These are phyloP conservation scores for Arabidopsis suecica DNA, from an alignment of 345 rosid genomes.

Conservation along the genomic window DNA sequence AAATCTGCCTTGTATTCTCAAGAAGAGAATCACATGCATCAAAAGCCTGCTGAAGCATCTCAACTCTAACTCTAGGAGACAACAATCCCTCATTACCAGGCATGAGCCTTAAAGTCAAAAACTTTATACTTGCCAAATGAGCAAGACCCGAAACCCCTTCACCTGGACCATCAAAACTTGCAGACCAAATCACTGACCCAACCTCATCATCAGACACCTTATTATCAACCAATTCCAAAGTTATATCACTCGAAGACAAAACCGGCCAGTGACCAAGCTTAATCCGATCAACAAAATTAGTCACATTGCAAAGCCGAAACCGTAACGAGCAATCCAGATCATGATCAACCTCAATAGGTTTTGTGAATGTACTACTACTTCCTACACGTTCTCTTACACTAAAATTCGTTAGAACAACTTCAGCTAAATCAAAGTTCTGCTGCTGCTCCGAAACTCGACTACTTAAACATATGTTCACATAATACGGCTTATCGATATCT, in stretches of 20 bases:
- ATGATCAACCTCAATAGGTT: slow-evolving; percentile 49
- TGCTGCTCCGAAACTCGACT: slow-evolving; percentile 58
- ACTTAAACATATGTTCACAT: slow-evolving; percentile 55
- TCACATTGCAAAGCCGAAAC: slow-evolving; percentile 62
- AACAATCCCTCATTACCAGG: slow-evolving; percentile 49
- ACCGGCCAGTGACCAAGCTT: slow-evolving; percentile 91
- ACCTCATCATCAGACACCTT: slow-evolving; percentile 45
- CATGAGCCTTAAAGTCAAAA: slow-evolving; percentile 71
- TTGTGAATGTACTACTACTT: slow-evolving; percentile 40
- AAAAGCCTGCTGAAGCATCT: slow-evolving; percentile 70
- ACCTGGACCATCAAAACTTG: slow-evolving; percentile 82
- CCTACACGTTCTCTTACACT: slow-evolving; percentile 51
- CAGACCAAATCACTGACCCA: slow-evolving; percentile 60
- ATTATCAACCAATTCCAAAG: slow-evolving; percentile 64
- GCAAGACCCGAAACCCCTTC: slow-evolving; percentile 84
- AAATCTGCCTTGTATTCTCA: slow-evolving; percentile 67
- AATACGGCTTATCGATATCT: slow-evolving; percentile 57
- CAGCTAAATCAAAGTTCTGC: slow-evolving; percentile 82
- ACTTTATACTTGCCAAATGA: slow-evolving; percentile 72
- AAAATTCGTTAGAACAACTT: slow-evolving; percentile 66
- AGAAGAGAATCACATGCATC: slow-evolving; percentile 76
- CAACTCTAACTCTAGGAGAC: slow-evolving; percentile 77
- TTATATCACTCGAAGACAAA: slow-evolving; percentile 61
- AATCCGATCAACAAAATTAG: slow-evolving; percentile 62
- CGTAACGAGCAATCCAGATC: slow-evolving; percentile 60